Evolutionary conservation across 306 rosid species (phyloP).

Genomic region (Ziziphus jujuba): DNA sequence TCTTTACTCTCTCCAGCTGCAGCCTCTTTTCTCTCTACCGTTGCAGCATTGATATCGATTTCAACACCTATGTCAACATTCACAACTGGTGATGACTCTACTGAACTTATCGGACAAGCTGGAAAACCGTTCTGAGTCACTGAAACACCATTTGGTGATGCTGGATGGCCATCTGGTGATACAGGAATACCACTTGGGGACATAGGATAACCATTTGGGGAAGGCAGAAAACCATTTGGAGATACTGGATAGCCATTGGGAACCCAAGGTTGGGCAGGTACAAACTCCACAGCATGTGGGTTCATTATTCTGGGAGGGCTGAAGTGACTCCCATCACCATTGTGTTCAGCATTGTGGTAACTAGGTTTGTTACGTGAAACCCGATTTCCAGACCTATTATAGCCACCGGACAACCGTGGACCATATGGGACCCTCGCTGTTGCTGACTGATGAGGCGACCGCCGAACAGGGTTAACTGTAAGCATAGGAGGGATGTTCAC

Average conservation of each 20-base stretch:
- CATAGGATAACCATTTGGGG: constrained; percentile 52
- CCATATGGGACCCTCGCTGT: constrained; percentile 96
- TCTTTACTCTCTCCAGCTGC: constrained; percentile 32
- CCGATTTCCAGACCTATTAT: constrained; percentile 76
- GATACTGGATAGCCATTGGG: constrained; percentile 74
- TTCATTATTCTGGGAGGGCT: constrained; percentile 85
- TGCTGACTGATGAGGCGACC: constrained; percentile 97
- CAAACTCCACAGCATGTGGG: constrained; percentile 94
- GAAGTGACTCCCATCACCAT: constrained; percentile 66
- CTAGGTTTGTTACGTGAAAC: constrained; percentile 64
- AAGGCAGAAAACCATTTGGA: constrained; percentile 58
- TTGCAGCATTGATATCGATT: constrained; percentile 7
- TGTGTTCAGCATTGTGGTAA: constrained; percentile 53
- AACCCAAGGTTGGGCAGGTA: constrained; percentile 83
- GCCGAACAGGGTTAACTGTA: constrained; percentile 67
- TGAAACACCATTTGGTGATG: constrained; percentile 45
- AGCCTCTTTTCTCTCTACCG: constrained; percentile 14
- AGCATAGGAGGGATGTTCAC: constrained; percentile 84
- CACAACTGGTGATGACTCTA: constrained; percentile 42
- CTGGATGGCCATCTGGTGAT: constrained; percentile 58
- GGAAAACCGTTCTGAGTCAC: constrained; percentile 51
- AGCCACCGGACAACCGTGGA: constrained; percentile 89
- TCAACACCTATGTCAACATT: constrained; percentile 36
- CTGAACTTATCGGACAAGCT: constrained; percentile 53
- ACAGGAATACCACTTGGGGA: constrained; percentile 58